These are phyloP conservation scores for Sarocladium oryzae DNA, from an alignment of 2,329 filamentous ascomycete species.

Conservation along the genomic window DNA sequence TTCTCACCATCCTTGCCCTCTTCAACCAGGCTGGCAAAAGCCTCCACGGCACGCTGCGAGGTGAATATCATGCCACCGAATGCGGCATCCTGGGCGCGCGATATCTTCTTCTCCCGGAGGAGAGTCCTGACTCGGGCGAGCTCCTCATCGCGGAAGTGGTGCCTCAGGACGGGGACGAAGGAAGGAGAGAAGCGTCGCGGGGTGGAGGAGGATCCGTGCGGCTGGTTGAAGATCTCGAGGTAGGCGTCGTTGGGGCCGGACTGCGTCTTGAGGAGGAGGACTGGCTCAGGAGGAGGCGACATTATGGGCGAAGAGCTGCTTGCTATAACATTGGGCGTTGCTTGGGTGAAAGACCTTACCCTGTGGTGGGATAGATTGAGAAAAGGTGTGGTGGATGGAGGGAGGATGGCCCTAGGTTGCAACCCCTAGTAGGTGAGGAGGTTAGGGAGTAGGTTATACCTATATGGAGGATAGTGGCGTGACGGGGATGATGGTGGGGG, in stretches of 20 bases:
- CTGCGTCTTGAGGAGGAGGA: slow-evolving; percentile 73
- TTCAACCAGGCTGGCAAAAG: slow-evolving; percentile 58
- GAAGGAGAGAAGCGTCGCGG: slow-evolving; percentile 49
- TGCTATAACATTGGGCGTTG: slow-evolving; percentile 7
- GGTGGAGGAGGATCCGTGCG: slow-evolving; percentile 9
- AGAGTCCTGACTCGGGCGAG: slow-evolving; percentile 45
- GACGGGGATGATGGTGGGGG: too few relatives aligned
- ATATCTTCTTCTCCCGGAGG: slow-evolving; percentile 39
- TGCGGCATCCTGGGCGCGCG: slow-evolving; percentile 23
- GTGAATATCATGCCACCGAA: slow-evolving; percentile 82
- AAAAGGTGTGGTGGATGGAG: too few relatives aligned
- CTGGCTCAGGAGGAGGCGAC: slow-evolving; percentile 27
- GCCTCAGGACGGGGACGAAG: slow-evolving; percentile 73
- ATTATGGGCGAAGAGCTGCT: slow-evolving; percentile 12
- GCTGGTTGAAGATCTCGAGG: slow-evolving; percentile 54
- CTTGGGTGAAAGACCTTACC: too few relatives aligned
- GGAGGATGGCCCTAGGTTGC: too few relatives aligned
- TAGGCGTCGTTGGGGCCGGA: slow-evolving; percentile 68
- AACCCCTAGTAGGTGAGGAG: too few relatives aligned
- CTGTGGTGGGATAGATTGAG: too few relatives aligned
- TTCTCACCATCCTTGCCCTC: slow-evolving; percentile 34
- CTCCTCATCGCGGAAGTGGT: slow-evolving; percentile 56
- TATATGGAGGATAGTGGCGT: too few relatives aligned
- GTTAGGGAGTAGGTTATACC: too few relatives aligned
- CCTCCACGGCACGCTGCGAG: slow-evolving; percentile 76